phyloP scores from a whole-genome alignment of 345 rosid species.

The Turnera subulata region DNA sequence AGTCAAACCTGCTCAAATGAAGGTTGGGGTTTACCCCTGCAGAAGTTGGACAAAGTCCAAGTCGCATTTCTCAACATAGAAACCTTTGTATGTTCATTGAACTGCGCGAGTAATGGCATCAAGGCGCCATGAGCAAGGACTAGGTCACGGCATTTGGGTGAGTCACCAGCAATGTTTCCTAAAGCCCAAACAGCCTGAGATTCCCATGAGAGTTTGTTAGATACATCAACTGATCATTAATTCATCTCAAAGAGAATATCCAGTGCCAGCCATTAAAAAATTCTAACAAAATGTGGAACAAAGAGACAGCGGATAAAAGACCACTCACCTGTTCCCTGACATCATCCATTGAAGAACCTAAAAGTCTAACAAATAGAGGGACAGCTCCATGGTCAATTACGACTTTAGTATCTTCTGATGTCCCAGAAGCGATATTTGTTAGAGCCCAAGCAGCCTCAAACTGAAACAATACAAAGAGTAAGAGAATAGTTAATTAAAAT shows the following conservation, averaged over 20 bases:
- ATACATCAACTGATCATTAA: too few species aligned
- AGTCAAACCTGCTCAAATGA: conserved; percentile 24
- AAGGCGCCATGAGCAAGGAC: conserved; percentile 27
- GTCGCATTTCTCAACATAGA: conserved; percentile 32
- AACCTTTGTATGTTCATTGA: conserved; percentile 31
- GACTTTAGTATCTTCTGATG: conserved; percentile 28
- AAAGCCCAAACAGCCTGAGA: conserved; percentile 31
- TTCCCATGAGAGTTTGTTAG: not conserved
- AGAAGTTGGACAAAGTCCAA: conserved; percentile 32
- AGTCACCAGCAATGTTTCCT: conserved; percentile 34
- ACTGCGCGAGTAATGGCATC: conserved; percentile 18
- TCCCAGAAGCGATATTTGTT: conserved; percentile 29
- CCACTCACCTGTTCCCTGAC: conserved; percentile 26
- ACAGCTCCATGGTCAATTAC: conserved; percentile 31
- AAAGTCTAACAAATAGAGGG: conserved; percentile 30
- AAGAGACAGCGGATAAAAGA: not conserved
- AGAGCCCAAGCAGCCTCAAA: conserved; percentile 36
- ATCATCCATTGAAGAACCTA: conserved; percentile 25
- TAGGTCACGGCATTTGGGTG: conserved; percentile 32
- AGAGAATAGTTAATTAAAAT: too few species aligned
- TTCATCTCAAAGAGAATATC: too few species aligned
- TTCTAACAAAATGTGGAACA: not conserved
- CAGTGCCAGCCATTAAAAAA: too few species aligned
- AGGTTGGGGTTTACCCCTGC: conserved; percentile 32
- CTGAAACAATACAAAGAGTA: conserved; percentile 2